phyloP scores from a whole-genome alignment of 1,284 basidiomycete genomes.

The Porodaedalea pini region DNA sequence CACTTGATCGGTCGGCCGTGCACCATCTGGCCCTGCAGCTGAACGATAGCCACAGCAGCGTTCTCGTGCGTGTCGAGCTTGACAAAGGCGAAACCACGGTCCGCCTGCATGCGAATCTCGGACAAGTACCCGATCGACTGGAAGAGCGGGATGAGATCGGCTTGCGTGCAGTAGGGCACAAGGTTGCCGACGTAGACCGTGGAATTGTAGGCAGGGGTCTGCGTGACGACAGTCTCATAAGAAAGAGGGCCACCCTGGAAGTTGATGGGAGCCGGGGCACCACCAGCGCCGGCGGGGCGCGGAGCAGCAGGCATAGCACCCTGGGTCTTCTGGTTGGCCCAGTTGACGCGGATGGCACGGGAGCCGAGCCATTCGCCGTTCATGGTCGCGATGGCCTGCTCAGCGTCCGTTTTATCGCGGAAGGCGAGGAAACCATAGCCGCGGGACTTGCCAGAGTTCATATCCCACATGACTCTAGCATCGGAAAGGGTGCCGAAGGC shows the following conservation, averaged over 20 bases:
- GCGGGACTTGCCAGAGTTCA: constrained; percentile 97
- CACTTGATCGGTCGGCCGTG: constrained; percentile 96
- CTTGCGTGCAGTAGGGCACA: constrained; percentile 92
- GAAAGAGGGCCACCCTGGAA: constrained; percentile 82
- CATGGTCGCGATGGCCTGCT: constrained; percentile 97
- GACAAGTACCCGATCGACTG: constrained; percentile 96
- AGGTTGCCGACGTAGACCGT: constrained; percentile 99
- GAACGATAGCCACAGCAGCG: constrained; percentile 94
- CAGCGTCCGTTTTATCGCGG: constrained; percentile 95
- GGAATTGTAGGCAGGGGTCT: constrained; percentile 88
- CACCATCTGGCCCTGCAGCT: constrained; percentile 91
- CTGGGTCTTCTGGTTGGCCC: constrained; percentile 99
- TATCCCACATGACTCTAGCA: constrained; percentile 99
- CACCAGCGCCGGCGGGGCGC: constrained; percentile 44
- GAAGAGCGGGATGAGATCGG: constrained; percentile 94
- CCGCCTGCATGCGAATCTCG: constrained; percentile 97
- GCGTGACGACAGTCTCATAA: constrained; percentile 84
- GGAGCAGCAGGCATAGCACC: constrained; percentile 38
- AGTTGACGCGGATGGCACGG: constrained; percentile 97
- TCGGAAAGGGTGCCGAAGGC: constrained; percentile 94
- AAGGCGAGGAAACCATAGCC: constrained; percentile 93
- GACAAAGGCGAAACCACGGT: constrained; percentile 97
- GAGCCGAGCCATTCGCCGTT: constrained; percentile 99
- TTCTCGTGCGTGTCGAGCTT: constrained; percentile 98
- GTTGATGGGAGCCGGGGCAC: constrained; percentile 79